These are phyloP conservation scores for Kalanchoe fedtschenkoi DNA, from an alignment of 164 flowering plant genomes.

Conservation along the genomic window DNA sequence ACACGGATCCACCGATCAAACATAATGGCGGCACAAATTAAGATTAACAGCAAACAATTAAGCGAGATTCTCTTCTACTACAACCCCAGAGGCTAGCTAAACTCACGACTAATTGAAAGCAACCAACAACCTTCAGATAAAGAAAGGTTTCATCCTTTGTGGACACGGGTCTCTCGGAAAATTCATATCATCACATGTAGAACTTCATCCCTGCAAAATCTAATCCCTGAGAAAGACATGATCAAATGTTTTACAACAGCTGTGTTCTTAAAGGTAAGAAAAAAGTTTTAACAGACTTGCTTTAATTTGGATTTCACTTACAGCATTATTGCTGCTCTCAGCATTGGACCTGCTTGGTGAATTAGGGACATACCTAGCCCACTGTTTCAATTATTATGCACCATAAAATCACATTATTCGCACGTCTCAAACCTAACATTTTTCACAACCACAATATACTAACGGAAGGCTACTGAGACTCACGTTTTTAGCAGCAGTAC, in stretches of 20 bases:
- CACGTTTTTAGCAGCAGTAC: constrained; percentile 83
- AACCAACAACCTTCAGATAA: not conserved
- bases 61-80: too few relatives aligned
- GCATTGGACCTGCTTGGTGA: constrained; percentile 26
- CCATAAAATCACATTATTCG: not conserved
- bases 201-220: constrained; percentile 14
- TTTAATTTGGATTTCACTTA: not conserved
- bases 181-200: not conserved
- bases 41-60: too few relatives aligned
- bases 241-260: not conserved
- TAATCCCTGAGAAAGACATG: constrained; percentile 5
- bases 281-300: too few relatives aligned
- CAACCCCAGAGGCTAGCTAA: too few relatives aligned
- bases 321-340: constrained; percentile 19
- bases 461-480: not conserved
- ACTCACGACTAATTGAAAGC: not conserved
- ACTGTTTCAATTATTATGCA: constrained; percentile 19
- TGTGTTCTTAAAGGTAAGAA: too few relatives aligned
- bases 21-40: too few relatives aligned
- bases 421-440: not conserved
- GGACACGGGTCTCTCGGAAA: too few relatives aligned
- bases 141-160: not conserved
- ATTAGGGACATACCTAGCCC: constrained; percentile 71
- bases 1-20: too few relatives aligned
- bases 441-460: too few relatives aligned